Base-by-base conservation (phyloP, 495 filamentous ascomycete genomes). In the Aspergillus saccharolyticus region DNA sequence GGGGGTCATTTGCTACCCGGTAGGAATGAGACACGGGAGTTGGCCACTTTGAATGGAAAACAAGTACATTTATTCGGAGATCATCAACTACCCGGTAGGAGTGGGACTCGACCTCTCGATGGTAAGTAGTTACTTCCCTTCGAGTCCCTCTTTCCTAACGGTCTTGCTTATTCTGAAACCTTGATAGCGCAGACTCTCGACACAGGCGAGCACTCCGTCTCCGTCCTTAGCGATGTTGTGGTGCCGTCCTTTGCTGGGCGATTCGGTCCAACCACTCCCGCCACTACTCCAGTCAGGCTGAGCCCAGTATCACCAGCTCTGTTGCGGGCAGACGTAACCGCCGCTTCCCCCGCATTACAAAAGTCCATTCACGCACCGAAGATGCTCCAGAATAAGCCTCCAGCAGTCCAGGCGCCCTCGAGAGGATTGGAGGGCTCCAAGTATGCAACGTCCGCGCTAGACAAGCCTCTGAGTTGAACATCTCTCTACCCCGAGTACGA, bases 41-140 rank as follows among this genome's bases (percentile, higher is more conserved):
- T n/a, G n/a, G n/a, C n/a, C n/a, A n/a, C n/a, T n/a, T n/a, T n/a
- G n/a, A n/a, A n/a, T n/a, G n/a, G n/a, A n/a, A n/a, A n/a, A n/a
- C n/a, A n/a, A n/a, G n/a, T n/a, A n/a, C 62, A 61, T 50, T 46
- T 66, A 16, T 53, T 58, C 44, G 65, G 65, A 2, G 48, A 68
- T 21, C 63, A 68, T 50, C 44, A 65, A 19, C 50, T 68, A 0
- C 65, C 65, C 4, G 63, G 65, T 42, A 58, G 58, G 21, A 39
- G 58, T 19, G 19, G 21, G 12, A 52, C 42, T 18, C 28, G 21
- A 15, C 44, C 39, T 22, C 17, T 18, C 24, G 19, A 33, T 22
- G 21, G 59, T 57, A 57, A 46, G 59, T 54, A 2, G 17, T 44
- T 9, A 21, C 5, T 46, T 19, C 14, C 12, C 33, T 45, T 28